Base-by-base conservation (phyloP, 495 filamentous ascomycete species). In the Hypoxylon fragiforme region DNA sequence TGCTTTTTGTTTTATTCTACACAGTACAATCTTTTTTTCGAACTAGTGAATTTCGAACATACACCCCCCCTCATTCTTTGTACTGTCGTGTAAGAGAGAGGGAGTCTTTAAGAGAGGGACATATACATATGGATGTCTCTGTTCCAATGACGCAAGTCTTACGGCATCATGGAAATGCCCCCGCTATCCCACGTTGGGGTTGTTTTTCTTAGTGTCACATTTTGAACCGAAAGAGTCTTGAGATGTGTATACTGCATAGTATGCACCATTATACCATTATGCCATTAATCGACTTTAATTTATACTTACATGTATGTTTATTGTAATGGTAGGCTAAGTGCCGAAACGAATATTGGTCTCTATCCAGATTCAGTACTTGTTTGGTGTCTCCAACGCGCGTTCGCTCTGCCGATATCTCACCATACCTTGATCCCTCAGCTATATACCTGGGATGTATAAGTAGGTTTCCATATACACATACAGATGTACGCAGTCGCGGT, bases 71-170 rank as follows among this genome's bases (percentile, higher is more conserved):
- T 9, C 24, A 28, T 28, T 28, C 24, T n/a, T n/a, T n/a, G n/a
- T n/a, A n/a, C n/a, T n/a, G n/a, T n/a, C n/a, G n/a, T n/a, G n/a
- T n/a, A n/a, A n/a, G n/a, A n/a, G n/a, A n/a, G n/a, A n/a, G n/a
- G n/a, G n/a, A n/a, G n/a, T n/a, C n/a, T n/a, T n/a, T n/a, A n/a
- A n/a, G n/a, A n/a, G n/a, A n/a, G n/a, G n/a, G n/a, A n/a, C n/a
- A n/a, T n/a, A n/a, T n/a, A n/a, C n/a, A n/a, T n/a, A n/a, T n/a
- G n/a, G n/a, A n/a, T n/a, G 41, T 11, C 24, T n/a, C 7, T 24
- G 32, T 36, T 12, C 15, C 9, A 22, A 62, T 62, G 58, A 62
- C 58, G 58, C 58, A 62, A 62, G 9, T 57, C 16, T 62, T 62
- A 57, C 28, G 52, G 58, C 48, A 62, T 52, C 52, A 56, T 13